Conservation (phyloP, 306 rosid species). For the Begonia masoniana region DNA sequence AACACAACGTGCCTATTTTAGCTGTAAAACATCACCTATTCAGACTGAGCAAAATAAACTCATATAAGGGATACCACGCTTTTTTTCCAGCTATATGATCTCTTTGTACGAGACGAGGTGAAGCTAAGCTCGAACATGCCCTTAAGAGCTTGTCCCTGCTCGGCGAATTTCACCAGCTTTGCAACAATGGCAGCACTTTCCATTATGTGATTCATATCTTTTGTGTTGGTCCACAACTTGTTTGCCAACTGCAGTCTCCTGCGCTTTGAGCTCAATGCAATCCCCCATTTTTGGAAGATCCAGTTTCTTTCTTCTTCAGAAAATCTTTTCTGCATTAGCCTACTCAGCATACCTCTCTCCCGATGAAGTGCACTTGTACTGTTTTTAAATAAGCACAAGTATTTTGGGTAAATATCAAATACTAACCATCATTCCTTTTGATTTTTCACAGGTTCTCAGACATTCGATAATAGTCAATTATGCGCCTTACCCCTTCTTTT, state of each 20-base stretch:
- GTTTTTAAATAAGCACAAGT: slow-evolving; percentile 3
- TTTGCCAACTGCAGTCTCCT: slow-evolving; percentile 73
- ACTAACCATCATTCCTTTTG: too few relatives aligned
- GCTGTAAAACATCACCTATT: too few relatives aligned
- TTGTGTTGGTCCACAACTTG: slow-evolving; percentile 49
- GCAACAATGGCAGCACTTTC: slow-evolving; percentile 83
- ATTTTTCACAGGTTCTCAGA: too few relatives aligned
- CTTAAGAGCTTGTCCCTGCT: slow-evolving; percentile 68
- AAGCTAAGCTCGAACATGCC: slow-evolving; percentile 96
- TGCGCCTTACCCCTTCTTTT: too few relatives aligned
- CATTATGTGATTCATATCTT: slow-evolving; percentile 39
- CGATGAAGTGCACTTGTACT: slow-evolving; percentile 57
- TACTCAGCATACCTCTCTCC: slow-evolving; percentile 65
- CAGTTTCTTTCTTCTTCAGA: slow-evolving; percentile 50
- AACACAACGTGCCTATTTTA: too few relatives aligned
- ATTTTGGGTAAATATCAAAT: too few relatives aligned
- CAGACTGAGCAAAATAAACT: not conserved
- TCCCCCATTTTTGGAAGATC: slow-evolving; percentile 62
- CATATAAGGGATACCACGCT: slow-evolving; percentile 34
- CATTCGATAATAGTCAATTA: too few relatives aligned
- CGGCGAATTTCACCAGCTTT: slow-evolving; percentile 63
- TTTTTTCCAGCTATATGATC: slow-evolving; percentile 58
- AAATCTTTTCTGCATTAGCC: slow-evolving; percentile 71
- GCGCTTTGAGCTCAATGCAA: slow-evolving; percentile 65
- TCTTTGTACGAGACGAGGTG: slow-evolving; percentile 34